Percentiles rank a stretch among this genome's conserved stretches.
These are phyloP conservation scores for Crotalaria pallida DNA, from an alignment of 306 rosid species.

Conservation along the genomic window DNA sequence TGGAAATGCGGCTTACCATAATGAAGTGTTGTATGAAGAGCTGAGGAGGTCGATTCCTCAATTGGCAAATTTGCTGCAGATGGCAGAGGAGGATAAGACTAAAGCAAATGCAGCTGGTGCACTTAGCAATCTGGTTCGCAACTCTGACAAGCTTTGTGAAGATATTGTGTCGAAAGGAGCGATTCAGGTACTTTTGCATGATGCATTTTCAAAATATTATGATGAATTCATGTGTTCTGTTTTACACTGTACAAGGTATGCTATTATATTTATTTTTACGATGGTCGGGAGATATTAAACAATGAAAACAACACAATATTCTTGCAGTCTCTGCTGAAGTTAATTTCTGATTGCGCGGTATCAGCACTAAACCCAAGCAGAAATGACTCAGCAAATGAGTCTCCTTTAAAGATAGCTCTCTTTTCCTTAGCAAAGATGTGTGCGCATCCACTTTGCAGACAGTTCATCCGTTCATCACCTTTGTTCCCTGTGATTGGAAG, in stretches of 20 bases:
- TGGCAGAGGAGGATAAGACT: constrained; percentile 86
- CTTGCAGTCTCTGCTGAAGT: constrained; percentile 73
- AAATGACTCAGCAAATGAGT: constrained; percentile 65
- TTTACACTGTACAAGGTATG: not conserved
- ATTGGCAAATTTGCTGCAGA: constrained; percentile 61
- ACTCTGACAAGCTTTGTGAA: constrained; percentile 76
- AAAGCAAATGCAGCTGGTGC: constrained; percentile 99
- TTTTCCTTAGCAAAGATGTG: constrained; percentile 95
- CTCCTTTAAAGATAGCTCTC: constrained; percentile 90
- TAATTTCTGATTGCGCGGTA: constrained; percentile 69
- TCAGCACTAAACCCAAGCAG: constrained; percentile 59
- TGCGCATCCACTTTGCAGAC: constrained; percentile 67
- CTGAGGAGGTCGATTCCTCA: constrained; percentile 82
- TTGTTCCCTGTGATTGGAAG: constrained; percentile 66
- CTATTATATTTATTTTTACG: not conserved
- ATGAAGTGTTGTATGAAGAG: constrained; percentile 68
- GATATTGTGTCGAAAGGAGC: constrained; percentile 89
- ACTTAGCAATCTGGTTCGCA: constrained; percentile 91
- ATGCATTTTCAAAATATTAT: not conserved
- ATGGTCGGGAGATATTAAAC: no score
- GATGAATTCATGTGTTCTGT: not conserved
- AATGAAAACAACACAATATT: not conserved
- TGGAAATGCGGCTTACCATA: constrained; percentile 94
- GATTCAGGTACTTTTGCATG: constrained; percentile 60
- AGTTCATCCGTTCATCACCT: constrained; percentile 72